phyloP scores from a whole-genome alignment of 2,329 filamentous ascomycete species.

The Clarireedia sp. region DNA sequence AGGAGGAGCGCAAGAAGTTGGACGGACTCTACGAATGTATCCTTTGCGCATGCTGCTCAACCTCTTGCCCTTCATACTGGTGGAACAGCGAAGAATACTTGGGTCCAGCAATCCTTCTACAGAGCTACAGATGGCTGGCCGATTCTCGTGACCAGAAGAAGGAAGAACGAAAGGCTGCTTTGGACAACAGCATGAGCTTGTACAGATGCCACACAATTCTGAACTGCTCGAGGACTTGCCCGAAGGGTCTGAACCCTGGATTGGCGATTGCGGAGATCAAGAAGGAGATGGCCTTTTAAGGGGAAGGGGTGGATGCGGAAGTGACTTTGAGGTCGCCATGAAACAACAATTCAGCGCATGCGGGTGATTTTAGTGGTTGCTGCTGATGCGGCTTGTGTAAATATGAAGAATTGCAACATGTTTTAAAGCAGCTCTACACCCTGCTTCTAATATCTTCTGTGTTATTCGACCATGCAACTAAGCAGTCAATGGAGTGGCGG shows the following conservation, averaged over 20 bases:
- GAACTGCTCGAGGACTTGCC: conserved; percentile 96
- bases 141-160: conserved; percentile 91
- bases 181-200: conserved; percentile 98
- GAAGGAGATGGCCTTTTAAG: conserved; percentile 72
- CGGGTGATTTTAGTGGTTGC: conserved; percentile 6
- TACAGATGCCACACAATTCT: conserved; percentile 99
- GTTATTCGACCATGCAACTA: background rate
- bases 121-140: conserved; percentile 95
- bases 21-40: conserved; percentile 99
- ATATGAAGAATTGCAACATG: conserved; percentile 8
- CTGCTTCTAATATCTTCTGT: background rate
- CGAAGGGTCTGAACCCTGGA: conserved; percentile 95
- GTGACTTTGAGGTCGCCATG: background rate
- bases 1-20: conserved; percentile 84
- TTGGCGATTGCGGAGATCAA: conserved; percentile 96
- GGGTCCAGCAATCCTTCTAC: conserved; percentile 88
- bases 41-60: conserved; percentile 97
- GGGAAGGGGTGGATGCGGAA: background rate
- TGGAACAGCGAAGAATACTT: conserved; percentile 99
- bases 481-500: background rate
- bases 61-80: conserved; percentile 99
- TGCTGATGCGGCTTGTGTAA: conserved; percentile 9
- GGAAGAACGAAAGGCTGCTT: conserved; percentile 75
- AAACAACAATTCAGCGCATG: background rate
- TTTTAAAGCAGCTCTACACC: background rate